phyloP scores from a whole-genome alignment of 345 rosid species.

The Moricandia arvensis region DNA sequence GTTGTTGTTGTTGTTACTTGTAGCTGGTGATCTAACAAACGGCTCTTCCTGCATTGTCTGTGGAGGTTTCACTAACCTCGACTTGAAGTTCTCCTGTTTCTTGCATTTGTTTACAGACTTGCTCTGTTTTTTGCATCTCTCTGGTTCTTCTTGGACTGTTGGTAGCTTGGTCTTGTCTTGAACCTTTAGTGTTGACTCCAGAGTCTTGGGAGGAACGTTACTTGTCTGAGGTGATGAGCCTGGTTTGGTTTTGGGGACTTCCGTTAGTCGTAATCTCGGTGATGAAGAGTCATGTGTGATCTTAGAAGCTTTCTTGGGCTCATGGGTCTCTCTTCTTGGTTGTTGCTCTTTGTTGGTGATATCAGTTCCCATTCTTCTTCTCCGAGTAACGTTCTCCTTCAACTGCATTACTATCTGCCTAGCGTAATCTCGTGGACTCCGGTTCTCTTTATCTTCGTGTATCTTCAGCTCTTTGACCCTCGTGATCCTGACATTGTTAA shows the following conservation, averaged over 20 bases:
- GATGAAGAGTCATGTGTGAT: too few relatives aligned
- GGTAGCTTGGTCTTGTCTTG: slow-evolving; percentile 28
- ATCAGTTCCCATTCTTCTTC: slow-evolving; percentile 66
- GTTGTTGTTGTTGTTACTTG: slow-evolving; percentile 5
- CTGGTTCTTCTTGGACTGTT: slow-evolving; percentile 29
- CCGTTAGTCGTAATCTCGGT: too few relatives aligned
- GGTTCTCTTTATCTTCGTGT: slow-evolving; percentile 56
- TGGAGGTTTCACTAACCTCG: slow-evolving; percentile 46
- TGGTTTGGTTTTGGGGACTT: slow-evolving; percentile 40
- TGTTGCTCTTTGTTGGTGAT: slow-evolving; percentile 61
- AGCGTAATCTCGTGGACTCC: slow-evolving; percentile 63
- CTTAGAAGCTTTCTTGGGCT: slow-evolving; percentile 51
- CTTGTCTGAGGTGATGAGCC: slow-evolving; percentile 13
- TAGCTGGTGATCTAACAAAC: slow-evolving; percentile 47
- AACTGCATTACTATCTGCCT: slow-evolving; percentile 79
- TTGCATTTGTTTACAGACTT: slow-evolving; percentile 40
- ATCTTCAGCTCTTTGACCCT: slow-evolving; percentile 50
- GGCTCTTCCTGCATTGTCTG: slow-evolving; percentile 67
- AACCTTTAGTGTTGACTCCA: slow-evolving; percentile 16
- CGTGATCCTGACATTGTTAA: slow-evolving; percentile 36
- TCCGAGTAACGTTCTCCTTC: slow-evolving; percentile 56
- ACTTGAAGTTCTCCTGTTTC: slow-evolving; percentile 35
- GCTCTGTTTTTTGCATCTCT: slow-evolving; percentile 21
- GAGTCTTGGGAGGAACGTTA: slow-evolving; percentile 10
- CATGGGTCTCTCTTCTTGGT: slow-evolving; percentile 43